Percentiles rank a stretch among this genome's conserved stretches.
These are phyloP conservation scores for Mucor velutinosus DNA, from an alignment of 371 early-diverging fungal species.

Conservation along the genomic window DNA sequence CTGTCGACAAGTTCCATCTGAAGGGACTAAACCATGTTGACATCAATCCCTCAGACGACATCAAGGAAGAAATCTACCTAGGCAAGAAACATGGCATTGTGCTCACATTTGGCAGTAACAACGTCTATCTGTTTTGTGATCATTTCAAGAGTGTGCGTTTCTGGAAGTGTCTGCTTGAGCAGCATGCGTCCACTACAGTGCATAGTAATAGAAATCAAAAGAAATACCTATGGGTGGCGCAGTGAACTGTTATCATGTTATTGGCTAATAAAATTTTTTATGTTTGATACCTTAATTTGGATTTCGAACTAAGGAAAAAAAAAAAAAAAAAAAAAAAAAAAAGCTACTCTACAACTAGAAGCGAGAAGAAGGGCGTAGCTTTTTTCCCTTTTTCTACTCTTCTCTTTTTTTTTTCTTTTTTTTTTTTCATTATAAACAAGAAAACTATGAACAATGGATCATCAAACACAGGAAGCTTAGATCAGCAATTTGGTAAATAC, in stretches of 20 bases:
- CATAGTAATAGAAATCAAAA: background rate
- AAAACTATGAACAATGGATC: constrained; percentile 59
- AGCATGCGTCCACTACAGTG: background rate
- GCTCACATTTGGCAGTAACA: constrained; percentile 8
- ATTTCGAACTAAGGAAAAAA: constrained; percentile 9
- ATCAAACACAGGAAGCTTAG: constrained; percentile 60
- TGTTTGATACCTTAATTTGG: constrained; percentile 14
- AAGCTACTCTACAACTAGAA: background rate
- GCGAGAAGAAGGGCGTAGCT: background rate
- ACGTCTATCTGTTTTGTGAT: constrained; percentile 19
- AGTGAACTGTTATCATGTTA: constrained; percentile 6
- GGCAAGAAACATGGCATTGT: constrained; percentile 21
- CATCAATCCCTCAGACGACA: constrained; percentile 19
- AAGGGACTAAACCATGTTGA: constrained; percentile 5
- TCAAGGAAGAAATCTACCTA: constrained; percentile 18
- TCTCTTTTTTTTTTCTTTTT: constrained; percentile 17
- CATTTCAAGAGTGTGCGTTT: constrained; percentile 14
- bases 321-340: no score
- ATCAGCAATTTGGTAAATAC: constrained; percentile 65
- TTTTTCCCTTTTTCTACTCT: constrained; percentile 2
- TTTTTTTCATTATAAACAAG: constrained; percentile 18
- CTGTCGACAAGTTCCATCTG: constrained; percentile 8
- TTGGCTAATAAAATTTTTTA: constrained; percentile 20
- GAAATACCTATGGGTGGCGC: constrained; percentile 20
- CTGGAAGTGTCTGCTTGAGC: constrained; percentile 21